Conservation (phyloP, 1,284 basidiomycete genomes). For the Ustilago xerochloae region DNA sequence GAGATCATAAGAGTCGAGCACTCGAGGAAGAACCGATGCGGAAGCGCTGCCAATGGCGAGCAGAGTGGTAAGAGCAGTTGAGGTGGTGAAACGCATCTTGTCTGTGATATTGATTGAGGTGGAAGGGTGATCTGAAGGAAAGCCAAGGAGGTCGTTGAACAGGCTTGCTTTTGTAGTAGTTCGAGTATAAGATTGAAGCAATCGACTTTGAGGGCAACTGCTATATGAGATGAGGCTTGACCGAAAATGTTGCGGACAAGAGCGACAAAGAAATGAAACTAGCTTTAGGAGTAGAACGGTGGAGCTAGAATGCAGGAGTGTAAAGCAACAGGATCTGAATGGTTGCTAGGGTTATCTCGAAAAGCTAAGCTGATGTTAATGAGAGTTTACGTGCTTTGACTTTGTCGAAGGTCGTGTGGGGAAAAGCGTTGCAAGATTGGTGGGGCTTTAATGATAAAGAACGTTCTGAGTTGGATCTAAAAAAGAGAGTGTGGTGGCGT, state of each 20-base stretch:
- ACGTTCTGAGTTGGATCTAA: slow-evolving; percentile 26
- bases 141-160: neutral
- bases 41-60: slow-evolving; percentile 31
- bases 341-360: slow-evolving; percentile 10
- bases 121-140: neutral
- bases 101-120: neutral
- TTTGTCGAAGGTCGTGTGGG: neutral
- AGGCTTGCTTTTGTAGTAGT: slow-evolving; percentile 7
- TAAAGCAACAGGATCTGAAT: neutral
- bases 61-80: slow-evolving; percentile 26
- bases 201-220: neutral
- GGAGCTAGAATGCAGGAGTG: slow-evolving; percentile 5
- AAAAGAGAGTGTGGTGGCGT: slow-evolving; percentile 18
- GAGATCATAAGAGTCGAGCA: slow-evolving; percentile 40
- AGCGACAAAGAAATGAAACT: neutral
- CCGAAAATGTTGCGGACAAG: neutral
- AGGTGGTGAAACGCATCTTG: slow-evolving; percentile 41
- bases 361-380: neutral
- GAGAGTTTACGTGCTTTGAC: neutral
- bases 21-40: slow-evolving; percentile 40
- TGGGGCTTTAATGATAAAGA: slow-evolving; percentile 12
- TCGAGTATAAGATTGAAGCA: neutral
- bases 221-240: neutral
- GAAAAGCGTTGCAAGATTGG: slow-evolving; percentile 4
- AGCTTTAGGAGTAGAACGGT: neutral